These are phyloP conservation scores for Aaosphaeria arxii DNA, from an alignment of 2,329 filamentous ascomycete species.

Conservation along the genomic window DNA sequence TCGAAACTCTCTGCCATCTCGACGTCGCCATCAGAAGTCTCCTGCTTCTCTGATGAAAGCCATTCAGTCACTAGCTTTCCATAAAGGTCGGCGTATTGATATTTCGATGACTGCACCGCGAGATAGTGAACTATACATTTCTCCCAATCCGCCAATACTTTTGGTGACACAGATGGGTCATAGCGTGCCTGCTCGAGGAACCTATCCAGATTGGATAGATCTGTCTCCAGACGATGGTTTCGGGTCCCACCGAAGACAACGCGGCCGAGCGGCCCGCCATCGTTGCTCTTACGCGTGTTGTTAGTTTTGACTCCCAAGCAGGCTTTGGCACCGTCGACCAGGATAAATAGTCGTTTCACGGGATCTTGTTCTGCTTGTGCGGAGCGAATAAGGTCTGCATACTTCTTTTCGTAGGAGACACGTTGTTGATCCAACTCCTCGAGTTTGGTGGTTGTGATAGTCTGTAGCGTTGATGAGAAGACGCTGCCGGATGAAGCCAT, in stretches of 20 bases:
- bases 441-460: conserved; percentile 35
- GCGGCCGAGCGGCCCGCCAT: conserved; percentile 8
- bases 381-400: conserved; percentile 13
- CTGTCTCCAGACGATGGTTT: conserved; percentile 21
- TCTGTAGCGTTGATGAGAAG: conserved; percentile 32
- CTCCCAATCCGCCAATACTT: conserved; percentile 32
- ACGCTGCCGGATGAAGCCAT: conserved; percentile 29
- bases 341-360: conserved; percentile 19
- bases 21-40: conserved; percentile 14
- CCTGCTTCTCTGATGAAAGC: conserved; percentile 25
- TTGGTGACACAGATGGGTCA: conserved; percentile 33
- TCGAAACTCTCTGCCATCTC: conserved; percentile 29
- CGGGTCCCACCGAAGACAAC: conserved; percentile 16
- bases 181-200: conserved; percentile 36
- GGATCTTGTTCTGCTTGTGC: conserved; percentile 13
- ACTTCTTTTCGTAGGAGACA: conserved; percentile 26
- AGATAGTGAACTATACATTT: conserved; percentile 27
- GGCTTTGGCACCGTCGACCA: conserved; percentile 27
- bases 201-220: conserved; percentile 30
- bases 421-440: conserved; percentile 37
- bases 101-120: conserved; percentile 34
- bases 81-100: conserved; percentile 33
- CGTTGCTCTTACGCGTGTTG: neutral
- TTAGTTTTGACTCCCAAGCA: conserved; percentile 23
- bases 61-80: conserved; percentile 36